phyloP scores from a whole-genome alignment of 257 asterid species.

The Solanum piurae region DNA sequence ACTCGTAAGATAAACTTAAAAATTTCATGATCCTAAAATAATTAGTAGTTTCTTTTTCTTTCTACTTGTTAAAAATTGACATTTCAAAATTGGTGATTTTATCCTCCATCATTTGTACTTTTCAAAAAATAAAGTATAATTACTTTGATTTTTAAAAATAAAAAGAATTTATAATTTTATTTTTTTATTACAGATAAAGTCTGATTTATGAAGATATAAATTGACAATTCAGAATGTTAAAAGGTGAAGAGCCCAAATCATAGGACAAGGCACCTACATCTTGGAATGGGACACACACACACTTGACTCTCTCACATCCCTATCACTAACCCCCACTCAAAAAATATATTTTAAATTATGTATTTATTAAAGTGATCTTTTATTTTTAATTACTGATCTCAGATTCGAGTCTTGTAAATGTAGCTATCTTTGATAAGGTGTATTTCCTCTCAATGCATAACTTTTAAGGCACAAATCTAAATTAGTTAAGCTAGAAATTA shows the following conservation, averaged over 20 bases:
- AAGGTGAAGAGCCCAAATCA: conserved; percentile 2
- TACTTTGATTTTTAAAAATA: background rate
- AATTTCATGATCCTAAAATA: background rate
- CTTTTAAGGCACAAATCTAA: background rate
- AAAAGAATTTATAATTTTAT: background rate
- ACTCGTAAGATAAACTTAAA: background rate
- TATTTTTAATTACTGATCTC: background rate
- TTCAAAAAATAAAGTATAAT: background rate
- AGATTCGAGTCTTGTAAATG: background rate
- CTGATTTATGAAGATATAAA: background rate
- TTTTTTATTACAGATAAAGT: background rate
- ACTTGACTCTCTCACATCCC: conserved; percentile 8
- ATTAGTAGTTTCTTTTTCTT: background rate
- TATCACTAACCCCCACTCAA: background rate
- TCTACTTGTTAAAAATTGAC: background rate
- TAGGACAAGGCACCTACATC: conserved; percentile 10
- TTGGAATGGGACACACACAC: conserved; percentile 17
- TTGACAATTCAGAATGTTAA: background rate
- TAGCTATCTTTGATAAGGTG: rapidly evolving
- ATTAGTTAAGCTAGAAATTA: background rate
- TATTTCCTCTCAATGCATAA: background rate
- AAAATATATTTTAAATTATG: background rate
- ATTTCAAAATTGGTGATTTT: background rate
- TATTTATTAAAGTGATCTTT: background rate
- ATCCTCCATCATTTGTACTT: background rate